phyloP scores from a whole-genome alignment of 2,329 filamentous ascomycete species.

The Dactylellina cionopaga region DNA sequence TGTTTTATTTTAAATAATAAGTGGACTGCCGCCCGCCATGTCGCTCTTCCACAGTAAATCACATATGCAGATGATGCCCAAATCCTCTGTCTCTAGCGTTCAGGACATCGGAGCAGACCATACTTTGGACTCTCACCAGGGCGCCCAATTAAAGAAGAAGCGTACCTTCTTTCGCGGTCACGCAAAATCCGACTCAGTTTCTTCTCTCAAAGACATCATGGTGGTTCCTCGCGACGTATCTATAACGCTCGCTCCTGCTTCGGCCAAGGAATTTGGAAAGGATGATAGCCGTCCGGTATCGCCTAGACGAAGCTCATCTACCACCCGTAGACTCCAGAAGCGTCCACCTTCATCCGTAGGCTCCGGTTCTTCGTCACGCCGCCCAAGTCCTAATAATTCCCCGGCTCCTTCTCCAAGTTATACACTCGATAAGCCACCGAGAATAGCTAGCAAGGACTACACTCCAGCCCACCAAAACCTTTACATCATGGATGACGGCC shows the following conservation, averaged over 20 bases:
- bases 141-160: constrained; percentile 47
- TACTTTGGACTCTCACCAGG: constrained; percentile 8
- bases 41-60: constrained; percentile 38
- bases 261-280: constrained; percentile 7
- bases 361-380: constrained; percentile 28
- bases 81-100: constrained; percentile 7
- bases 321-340: constrained; percentile 44
- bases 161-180: constrained; percentile 50
- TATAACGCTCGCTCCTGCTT: constrained; percentile 8
- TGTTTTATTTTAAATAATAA: background rate
- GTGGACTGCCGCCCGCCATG: constrained; percentile 6
- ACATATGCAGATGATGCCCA: constrained; percentile 26
- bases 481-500: constrained; percentile 48
- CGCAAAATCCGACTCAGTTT: constrained; percentile 21
- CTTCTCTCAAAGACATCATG: constrained; percentile 46
- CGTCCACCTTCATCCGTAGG: constrained; percentile 24
- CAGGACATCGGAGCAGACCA: constrained; percentile 7
- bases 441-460: constrained; percentile 42
- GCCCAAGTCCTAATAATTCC: constrained; percentile 21
- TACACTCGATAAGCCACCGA: constrained; percentile 45
- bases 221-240: constrained; percentile 19
- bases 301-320: constrained; percentile 30
- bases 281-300: constrained; percentile 18
- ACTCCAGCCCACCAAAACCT: constrained; percentile 40
- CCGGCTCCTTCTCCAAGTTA: constrained; percentile 41